Conservation (phyloP, 2,329 filamentous ascomycete species). For the Xylaria sp. region DNA sequence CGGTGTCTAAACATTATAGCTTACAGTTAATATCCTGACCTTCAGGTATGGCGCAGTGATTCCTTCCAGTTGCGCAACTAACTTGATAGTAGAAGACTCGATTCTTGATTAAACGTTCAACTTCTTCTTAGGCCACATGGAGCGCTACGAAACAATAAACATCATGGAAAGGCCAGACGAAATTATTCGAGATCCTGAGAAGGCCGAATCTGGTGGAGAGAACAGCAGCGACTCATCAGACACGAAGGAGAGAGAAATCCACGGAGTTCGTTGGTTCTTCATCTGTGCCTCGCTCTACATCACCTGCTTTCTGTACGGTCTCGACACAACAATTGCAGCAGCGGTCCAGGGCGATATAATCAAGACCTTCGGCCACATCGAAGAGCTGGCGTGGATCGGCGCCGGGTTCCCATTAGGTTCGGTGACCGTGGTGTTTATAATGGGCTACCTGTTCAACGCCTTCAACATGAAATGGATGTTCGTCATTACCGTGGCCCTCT, state of each 20-base stretch:
- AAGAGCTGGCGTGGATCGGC: slow-evolving; percentile 55
- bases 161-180: not conserved
- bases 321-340: slow-evolving; percentile 60
- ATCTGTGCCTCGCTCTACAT: slow-evolving; percentile 30
- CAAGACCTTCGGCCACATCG: slow-evolving; percentile 49
- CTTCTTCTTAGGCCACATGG: not conserved
- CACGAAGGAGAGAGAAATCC: slow-evolving; percentile 21
- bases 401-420: slow-evolving; percentile 55
- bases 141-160: slow-evolving; percentile 2
- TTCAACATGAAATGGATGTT: slow-evolving; percentile 58
- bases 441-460: slow-evolving; percentile 52
- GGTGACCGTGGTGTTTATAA: slow-evolving; percentile 52
- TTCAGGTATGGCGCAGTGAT: not conserved
- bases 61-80: not conserved
- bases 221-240: slow-evolving; percentile 16
- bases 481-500: slow-evolving; percentile 38
- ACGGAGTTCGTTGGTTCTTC: slow-evolving; percentile 54
- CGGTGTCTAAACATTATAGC: too few relatives aligned
- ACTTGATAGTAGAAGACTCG: not conserved
- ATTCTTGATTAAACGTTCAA: slow-evolving; percentile 1
- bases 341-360: slow-evolving; percentile 56
- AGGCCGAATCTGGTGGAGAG: not conserved
- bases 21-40: not conserved
- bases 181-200: slow-evolving; percentile 2
- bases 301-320: slow-evolving; percentile 51